phyloP scores from a whole-genome alignment of 345 rosid species.

The Kernera saxatilis region DNA sequence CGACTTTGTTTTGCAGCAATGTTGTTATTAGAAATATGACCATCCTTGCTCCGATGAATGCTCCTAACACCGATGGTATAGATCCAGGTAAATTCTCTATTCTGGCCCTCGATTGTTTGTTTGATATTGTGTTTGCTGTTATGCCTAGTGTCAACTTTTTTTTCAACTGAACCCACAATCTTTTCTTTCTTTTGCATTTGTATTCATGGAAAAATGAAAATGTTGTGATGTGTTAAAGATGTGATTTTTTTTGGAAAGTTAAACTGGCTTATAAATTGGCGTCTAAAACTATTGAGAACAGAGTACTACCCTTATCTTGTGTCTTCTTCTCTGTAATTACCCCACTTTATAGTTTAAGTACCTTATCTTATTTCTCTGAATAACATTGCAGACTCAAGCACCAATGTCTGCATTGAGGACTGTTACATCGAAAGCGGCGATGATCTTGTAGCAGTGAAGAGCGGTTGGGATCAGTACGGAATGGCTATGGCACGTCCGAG shows the following conservation, averaged over 20 bases:
- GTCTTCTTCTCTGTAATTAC: neutral
- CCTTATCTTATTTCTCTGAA: neutral
- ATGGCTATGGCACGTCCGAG: slow-evolving; percentile 82
- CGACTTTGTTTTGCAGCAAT: slow-evolving; percentile 43
- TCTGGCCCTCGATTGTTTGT: neutral
- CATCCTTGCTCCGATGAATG: slow-evolving; percentile 85
- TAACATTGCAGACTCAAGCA: slow-evolving; percentile 65
- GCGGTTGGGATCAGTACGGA: slow-evolving; percentile 98
- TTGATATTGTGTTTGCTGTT: neutral
- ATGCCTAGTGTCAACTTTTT: too few species aligned
- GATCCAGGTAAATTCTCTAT: slow-evolving; percentile 56
- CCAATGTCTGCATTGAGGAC: slow-evolving; percentile 87
- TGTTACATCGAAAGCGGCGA: slow-evolving; percentile 94
- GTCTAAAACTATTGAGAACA: too few species aligned
- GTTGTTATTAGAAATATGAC: slow-evolving; percentile 82
- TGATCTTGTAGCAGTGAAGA: slow-evolving; percentile 92
- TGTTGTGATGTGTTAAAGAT: too few species aligned
- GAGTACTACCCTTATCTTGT: neutral
- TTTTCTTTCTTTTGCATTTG: too few species aligned
- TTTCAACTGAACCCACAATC: too few species aligned
- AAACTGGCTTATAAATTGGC: too few species aligned
- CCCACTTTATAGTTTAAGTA: neutral
- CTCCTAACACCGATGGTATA: slow-evolving; percentile 98
- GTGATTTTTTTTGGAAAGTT: too few species aligned
- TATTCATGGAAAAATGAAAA: neutral